Evolutionary conservation across 768 basidiomycete genomes (phyloP).

Genomic region (Kwoniella dendrophila): DNA sequence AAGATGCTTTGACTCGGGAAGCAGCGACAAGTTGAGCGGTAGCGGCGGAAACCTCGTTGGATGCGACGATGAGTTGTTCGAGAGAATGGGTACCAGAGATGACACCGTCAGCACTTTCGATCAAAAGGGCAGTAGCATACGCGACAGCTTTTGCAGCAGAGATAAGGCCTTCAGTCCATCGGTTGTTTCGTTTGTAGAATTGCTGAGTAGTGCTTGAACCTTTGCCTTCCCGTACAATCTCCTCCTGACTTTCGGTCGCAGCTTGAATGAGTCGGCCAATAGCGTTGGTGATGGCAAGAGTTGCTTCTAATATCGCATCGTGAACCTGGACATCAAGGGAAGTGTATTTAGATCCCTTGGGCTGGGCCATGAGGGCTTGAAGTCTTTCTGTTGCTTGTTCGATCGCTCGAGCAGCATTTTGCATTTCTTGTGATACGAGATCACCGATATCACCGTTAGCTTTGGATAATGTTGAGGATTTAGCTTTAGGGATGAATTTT

Average conservation of each 20-base stretch:
- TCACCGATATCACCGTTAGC: constrained; percentile 93
- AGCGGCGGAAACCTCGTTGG: constrained; percentile 94
- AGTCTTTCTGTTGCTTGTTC: constrained; percentile 87
- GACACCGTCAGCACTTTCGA: constrained; percentile 97
- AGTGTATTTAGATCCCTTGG: constrained; percentile 78
- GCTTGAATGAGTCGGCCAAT: constrained; percentile 93
- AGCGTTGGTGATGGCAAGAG: constrained; percentile 92
- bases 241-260: constrained; percentile 95
- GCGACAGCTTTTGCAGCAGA: constrained; percentile 97
- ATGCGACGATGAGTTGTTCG: constrained; percentile 99
- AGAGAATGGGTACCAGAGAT: constrained; percentile 93
- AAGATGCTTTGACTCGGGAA: constrained; percentile 93
- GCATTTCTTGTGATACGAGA: constrained; percentile 95
- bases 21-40: constrained; percentile 98
- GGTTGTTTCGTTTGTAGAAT: constrained; percentile 99
- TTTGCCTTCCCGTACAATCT: constrained; percentile 93
- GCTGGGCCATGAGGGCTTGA: constrained; percentile 86
- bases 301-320: constrained; percentile 91
- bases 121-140: constrained; percentile 90
- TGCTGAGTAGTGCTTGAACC: constrained; percentile 90
- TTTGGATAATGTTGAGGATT: constrained; percentile 68
- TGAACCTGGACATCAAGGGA: constrained; percentile 95
- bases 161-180: constrained; percentile 99
- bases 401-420: constrained; percentile 86
- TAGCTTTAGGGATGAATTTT: constrained; percentile 74